Conservation (phyloP, 306 rosid species). For the Corylus americana region DNA sequence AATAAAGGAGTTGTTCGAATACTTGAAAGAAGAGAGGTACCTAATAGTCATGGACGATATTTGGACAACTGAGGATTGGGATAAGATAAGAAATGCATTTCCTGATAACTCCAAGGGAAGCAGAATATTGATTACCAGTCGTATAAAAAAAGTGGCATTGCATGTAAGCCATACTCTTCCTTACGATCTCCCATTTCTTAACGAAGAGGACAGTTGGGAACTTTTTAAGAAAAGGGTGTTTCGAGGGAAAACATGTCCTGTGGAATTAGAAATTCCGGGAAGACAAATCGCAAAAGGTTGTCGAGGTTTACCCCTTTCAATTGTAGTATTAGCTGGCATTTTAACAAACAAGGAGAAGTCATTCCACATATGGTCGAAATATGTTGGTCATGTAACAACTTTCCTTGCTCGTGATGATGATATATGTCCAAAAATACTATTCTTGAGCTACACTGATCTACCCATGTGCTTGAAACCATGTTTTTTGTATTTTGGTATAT, state of each 20-base stretch:
- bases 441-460: slow-evolving; percentile 13
- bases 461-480: slow-evolving; percentile 20
- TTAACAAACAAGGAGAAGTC: not conserved
- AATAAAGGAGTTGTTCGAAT: not conserved
- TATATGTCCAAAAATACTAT: not conserved
- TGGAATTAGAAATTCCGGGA: not conserved
- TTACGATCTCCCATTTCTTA: not conserved
- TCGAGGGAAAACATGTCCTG: not conserved
- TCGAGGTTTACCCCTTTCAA: not conserved
- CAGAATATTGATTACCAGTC: not conserved
- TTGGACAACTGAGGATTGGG: not conserved
- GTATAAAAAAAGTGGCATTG: no score
- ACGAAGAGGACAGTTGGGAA: slow-evolving; percentile 30
- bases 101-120: not conserved
- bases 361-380: slow-evolving; percentile 10
- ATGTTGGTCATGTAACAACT: slow-evolving; percentile 2
- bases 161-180: slow-evolving; percentile 1
- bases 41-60: not conserved
- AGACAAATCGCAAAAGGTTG: not conserved
- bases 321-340: not conserved
- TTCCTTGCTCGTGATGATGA: not conserved
- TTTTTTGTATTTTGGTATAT: not conserved
- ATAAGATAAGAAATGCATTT: not conserved
- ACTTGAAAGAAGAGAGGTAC: not conserved
- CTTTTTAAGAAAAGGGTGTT: slow-evolving; percentile 17